Evolutionary conservation across 2,329 filamentous ascomycete genomes (phyloP), one percentile per base, ranked within the genome.

Genomic region (Epichloe hybrida): DNA sequence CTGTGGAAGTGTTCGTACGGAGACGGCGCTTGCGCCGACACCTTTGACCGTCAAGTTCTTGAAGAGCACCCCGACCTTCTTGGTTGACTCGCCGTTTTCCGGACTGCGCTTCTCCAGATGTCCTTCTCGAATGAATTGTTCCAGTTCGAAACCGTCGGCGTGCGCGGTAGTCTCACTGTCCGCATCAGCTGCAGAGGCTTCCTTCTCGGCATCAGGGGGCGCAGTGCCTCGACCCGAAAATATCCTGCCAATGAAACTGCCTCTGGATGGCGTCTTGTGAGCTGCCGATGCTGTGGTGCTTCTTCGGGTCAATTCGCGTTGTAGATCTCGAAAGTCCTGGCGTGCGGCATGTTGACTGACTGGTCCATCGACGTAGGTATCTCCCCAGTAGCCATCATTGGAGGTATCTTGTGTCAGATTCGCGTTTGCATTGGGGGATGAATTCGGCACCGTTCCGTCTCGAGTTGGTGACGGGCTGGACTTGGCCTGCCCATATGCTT

Each of bases 11-110:
- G 85, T 88, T 54, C 79, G 79, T 27, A 86, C 84, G 55, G 86
- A 85, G 0, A 79, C 79, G 0, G 83, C 73, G 0, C 79, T 81
- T 12, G 78, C 79, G 40, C 81, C 80, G 7, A 82, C 69, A 17
- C 86, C 86, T 63, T 84, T 82, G 31, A 91, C 86, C 0, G 80
- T 88, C 47, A 91, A 71, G 57, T 86, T 75, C 65, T 84, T 86
- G 72, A 83, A 91, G 1, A 88, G 70, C 1, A 91, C 83, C 2
- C 87, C 86, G 11, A 91, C 79, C 59, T 83, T 86, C 69, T 91
- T 93, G 11, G 82, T 76, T 0, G 86, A 84, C 17, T 48, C 44
- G 44, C 50, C 37, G 74, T 66, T 62, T 34, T 81, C 76, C 54
- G 58, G 50, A 2, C 77, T 79, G 12, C 84, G 76, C 62, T 84